Base-by-base conservation (phyloP, 2,329 filamentous ascomycete species). In the Juglanconis sp. region DNA sequence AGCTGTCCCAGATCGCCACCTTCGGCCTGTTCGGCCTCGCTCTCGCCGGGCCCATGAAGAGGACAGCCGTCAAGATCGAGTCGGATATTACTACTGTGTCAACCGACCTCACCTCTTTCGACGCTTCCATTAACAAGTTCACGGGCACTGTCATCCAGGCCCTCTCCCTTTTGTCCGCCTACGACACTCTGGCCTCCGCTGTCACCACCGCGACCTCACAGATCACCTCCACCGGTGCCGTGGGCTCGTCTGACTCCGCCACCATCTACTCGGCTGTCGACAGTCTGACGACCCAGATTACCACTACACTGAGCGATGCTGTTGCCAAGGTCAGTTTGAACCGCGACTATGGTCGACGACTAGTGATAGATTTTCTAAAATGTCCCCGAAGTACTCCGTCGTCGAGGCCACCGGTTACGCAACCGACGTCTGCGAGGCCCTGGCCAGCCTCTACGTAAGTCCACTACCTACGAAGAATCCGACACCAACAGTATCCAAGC, bases 51-150 rank as follows among this genome's bases (percentile, higher is more conserved):
- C 60, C 60, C 10, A 24, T 35, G 10, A 59, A 47, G 59, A 46
- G 59, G 8, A 56, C 55, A 5, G 31, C 54, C 9, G 59, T 56
- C 30, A 10, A 49, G 38, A 38, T 62, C 42, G 48, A 63, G 38
- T 11, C 57, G 3, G 54, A 52, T 46, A 61, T 63, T 24, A 24
- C 57, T 9, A 51, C 44, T 52, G 11, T 60, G 49, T 53, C 57
- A 15, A 46, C 48, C 4, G 57, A 59, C 35, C 53, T 62, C 48
- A 57, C 60, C 9, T 44, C 53, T 36, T 62, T 60, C 57, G 46
- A 62, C 36, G 30, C 36, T 3, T 35, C 49, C 36, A 60, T 62
- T 53, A 62, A 60, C 53, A 34, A 32, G 6, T 60, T 62, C 57
- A 56, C 60, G 3, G 60, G 57, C 42, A 52, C 31, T 13, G 11